Conservation (phyloP, 2,329 filamentous ascomycete genomes). For the Diaporthe capsici region DNA sequence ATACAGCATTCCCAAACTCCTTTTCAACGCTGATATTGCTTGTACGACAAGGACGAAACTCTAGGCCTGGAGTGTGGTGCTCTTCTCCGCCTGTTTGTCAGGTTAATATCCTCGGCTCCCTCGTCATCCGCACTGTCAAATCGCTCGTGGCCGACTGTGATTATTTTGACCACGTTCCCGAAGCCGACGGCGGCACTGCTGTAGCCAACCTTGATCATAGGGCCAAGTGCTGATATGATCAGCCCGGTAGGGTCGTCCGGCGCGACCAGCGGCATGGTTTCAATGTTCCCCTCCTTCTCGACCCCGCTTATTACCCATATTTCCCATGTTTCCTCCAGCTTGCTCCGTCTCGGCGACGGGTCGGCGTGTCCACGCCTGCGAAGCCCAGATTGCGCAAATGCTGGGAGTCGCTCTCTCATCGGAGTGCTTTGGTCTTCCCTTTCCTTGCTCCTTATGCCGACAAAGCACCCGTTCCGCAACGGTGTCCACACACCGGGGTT, state of each 20-base stretch:
- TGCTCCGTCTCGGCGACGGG: slow-evolving; percentile 4
- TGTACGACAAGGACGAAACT: slow-evolving; percentile 45
- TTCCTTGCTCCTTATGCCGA: slow-evolving; percentile 71
- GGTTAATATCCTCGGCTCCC: slow-evolving; percentile 50
- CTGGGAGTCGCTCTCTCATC: slow-evolving; percentile 41
- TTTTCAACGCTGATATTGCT: slow-evolving; percentile 15
- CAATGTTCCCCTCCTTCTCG: slow-evolving; percentile 59
- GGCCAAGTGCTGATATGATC: slow-evolving; percentile 76
- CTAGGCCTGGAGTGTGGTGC: slow-evolving; percentile 44
- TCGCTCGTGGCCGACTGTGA: slow-evolving; percentile 75
- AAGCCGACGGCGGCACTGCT: slow-evolving; percentile 78
- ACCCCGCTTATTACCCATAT: slow-evolving; percentile 67
- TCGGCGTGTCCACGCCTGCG: slow-evolving; percentile 40
- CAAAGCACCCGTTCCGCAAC: slow-evolving; percentile 70
- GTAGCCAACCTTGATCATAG: slow-evolving; percentile 73
- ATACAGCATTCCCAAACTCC: slow-evolving; percentile 14
- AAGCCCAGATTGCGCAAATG: slow-evolving; percentile 40
- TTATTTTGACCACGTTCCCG: slow-evolving; percentile 80
- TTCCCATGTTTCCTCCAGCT: slow-evolving; percentile 61
- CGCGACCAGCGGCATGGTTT: slow-evolving; percentile 60
- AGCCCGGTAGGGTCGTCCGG: slow-evolving; percentile 62
- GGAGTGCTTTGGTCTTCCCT: slow-evolving; percentile 43
- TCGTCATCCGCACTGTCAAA: slow-evolving; percentile 63
- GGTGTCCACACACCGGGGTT: slow-evolving; percentile 77
- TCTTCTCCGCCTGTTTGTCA: slow-evolving; percentile 55